Base-by-base conservation (phyloP, 192 early-diverging fungal species). In the Obelidium mucronatum region DNA sequence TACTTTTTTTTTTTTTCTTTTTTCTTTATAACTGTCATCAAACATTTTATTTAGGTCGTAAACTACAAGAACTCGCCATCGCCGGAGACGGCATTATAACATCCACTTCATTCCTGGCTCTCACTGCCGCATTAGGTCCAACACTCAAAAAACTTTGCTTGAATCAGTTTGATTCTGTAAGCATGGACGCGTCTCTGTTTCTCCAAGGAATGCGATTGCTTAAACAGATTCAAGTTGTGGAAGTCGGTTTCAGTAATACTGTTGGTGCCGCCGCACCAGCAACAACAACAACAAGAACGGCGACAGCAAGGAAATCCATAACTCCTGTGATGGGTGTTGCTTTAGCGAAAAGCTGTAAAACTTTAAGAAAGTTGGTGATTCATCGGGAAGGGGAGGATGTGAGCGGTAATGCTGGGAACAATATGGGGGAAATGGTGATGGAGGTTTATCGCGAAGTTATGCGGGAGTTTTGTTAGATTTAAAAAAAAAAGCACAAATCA, bases 381-480 rank as follows among this genome's bases (percentile, higher is more conserved):
- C 17, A 40, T 34, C 6, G 15, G 1, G 33, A 34, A 19, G 34
- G 22, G 11, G 62, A 39, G 11, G 62, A 64, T 22, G 39, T 22
- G 11, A n/a, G n/a, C n/a, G n/a, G n/a, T n/a, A n/a, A n/a, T n/a
- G n/a, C n/a, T n/a, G 62, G 15, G 15, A 36, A 19, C 8, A 36
- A 37, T 8, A 40, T 39, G 11, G 62, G 62, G 2, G 33, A 64
- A 36, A 37, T 36, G 62, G 62, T 64, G 28, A 64, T 64, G 62
- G 62, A 64, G 17, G 62, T 64, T 30, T 64, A 64, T 40, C 62
- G 62, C 26, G 62, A 64, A 37, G 31, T 34, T 13, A 8, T 15
- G 28, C 31, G 36, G 62, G 62, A 64, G 62, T 64, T 64, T 64
- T 64, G 36, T 64, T 64, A n/a, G 36, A 58, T 58, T 48, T 15